Evolutionary conservation across 306 rosid genomes (phyloP).

Genomic region (Quercus bicolor): DNA sequence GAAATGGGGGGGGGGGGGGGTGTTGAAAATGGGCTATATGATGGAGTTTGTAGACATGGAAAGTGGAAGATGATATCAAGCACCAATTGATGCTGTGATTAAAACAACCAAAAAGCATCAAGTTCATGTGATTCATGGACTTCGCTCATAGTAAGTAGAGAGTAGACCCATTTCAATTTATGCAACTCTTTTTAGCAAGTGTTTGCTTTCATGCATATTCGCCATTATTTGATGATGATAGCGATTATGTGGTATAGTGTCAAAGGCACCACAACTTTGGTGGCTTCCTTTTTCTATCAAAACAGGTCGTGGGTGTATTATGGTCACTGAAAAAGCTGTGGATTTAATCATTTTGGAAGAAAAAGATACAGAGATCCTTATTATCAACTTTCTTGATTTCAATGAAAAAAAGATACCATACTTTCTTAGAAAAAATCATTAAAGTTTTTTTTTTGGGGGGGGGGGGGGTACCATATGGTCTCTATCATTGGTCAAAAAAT

Average conservation of each 20-base stretch:
- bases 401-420: slow-evolving; percentile 15
- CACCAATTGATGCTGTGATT: not conserved
- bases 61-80: not conserved
- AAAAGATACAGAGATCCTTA: slow-evolving; percentile 17
- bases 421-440: slow-evolving; percentile 28
- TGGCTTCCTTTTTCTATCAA: not conserved
- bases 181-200: not conserved
- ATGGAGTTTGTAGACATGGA: not conserved
- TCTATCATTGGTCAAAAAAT: slow-evolving; percentile 16
- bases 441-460: not conserved
- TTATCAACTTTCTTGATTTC: slow-evolving; percentile 4
- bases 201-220: slow-evolving; percentile 6
- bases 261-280: slow-evolving; percentile 22
- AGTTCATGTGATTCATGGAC: too few species aligned
- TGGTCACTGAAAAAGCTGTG: slow-evolving; percentile 11
- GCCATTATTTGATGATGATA: slow-evolving; percentile 15
- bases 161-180: slow-evolving; percentile 10
- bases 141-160: too few species aligned
- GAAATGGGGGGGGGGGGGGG: not conserved
- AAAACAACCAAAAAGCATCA: slow-evolving; percentile 8
- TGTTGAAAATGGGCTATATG: not conserved
- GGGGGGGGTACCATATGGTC: slow-evolving; percentile 24
- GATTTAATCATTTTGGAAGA: slow-evolving; percentile 4
- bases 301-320: slow-evolving; percentile 11
- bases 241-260: slow-evolving; percentile 26